Percentiles rank a stretch among this genome's conserved stretches.
Evolutionary conservation across 1,139 yeast species (phyloP).

Genomic region (Neolecta irregularis): DNA sequence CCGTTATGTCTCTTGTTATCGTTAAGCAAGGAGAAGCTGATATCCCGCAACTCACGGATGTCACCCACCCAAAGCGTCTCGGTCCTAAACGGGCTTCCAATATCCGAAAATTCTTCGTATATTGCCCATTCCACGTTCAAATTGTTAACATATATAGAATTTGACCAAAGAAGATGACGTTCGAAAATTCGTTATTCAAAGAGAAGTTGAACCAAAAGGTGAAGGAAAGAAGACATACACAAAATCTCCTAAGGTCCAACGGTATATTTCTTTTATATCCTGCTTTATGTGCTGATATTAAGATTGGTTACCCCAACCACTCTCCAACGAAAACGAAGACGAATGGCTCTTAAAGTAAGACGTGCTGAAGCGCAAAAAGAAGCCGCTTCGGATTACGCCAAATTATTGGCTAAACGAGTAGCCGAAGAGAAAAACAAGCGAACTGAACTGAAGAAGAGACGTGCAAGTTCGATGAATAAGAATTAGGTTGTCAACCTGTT

Average conservation of each 20-base stretch:
- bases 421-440: slow-evolving; percentile 96
- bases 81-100: slow-evolving; percentile 99
- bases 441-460: slow-evolving; percentile 97
- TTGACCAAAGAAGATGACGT: slow-evolving; percentile 95
- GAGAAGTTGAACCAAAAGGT: slow-evolving; percentile 96
- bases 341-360: slow-evolving; percentile 82
- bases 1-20: slow-evolving; percentile 83
- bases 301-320: slow-evolving; percentile 98
- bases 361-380: slow-evolving; percentile 99
- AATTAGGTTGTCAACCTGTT: no score
- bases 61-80: slow-evolving; percentile 93
- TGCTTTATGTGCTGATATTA: slow-evolving; percentile 51
- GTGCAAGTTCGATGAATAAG: slow-evolving; percentile 78
- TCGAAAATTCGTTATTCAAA: slow-evolving; percentile 90
- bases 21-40: slow-evolving; percentile 96
- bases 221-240: slow-evolving; percentile 61
- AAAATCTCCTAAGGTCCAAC: slow-evolving; percentile 73
- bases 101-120: slow-evolving; percentile 98
- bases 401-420: slow-evolving; percentile 94
- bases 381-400: slow-evolving; percentile 99
- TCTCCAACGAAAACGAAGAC: slow-evolving; percentile 98
- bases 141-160: no score
- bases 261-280: slow-evolving; percentile 2
- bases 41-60: slow-evolving; percentile 89
- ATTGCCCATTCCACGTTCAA: no score